A percentile compares a stretch with the other conserved stretches of the same genome.
Evolutionary conservation across 2,329 filamentous ascomycete genomes (phyloP).

Genomic region (Fusarium foetens): DNA sequence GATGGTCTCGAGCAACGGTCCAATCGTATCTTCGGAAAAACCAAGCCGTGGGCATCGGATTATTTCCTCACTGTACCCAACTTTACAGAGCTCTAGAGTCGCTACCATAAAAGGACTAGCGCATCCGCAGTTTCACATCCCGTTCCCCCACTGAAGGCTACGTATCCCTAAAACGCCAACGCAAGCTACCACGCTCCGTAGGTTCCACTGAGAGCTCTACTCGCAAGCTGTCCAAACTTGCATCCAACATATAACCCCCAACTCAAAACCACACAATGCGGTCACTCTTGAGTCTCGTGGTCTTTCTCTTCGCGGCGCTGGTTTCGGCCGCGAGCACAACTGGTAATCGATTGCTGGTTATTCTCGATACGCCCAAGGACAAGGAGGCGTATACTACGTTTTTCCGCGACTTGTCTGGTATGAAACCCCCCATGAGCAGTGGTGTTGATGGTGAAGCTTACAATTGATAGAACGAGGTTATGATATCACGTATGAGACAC

Average conservation of each 20-base stretch:
- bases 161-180: conserved; percentile 50
- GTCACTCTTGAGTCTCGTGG: conserved; percentile 76
- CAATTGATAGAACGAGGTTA: conserved; percentile 78
- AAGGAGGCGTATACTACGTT: conserved; percentile 87
- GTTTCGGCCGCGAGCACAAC: conserved; percentile 81
- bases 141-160: conserved; percentile 46
- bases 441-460: conserved; percentile 29
- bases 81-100: not conserved
- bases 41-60: conserved; percentile 45
- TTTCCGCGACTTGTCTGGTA: conserved; percentile 76
- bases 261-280: conserved; percentile 65
- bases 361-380: conserved; percentile 84
- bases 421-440: conserved; percentile 21
- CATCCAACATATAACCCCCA: conserved; percentile 9
- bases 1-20: conserved; percentile 35
- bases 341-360: conserved; percentile 83
- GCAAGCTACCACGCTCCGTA: conserved; percentile 40
- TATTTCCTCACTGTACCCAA: conserved; percentile 20
- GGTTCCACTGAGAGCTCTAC: conserved; percentile 33
- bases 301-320: conserved; percentile 72
- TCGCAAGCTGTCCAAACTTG: conserved; percentile 43
- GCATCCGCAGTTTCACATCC: not conserved
- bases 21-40: conserved; percentile 47
- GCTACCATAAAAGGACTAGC: conserved; percentile 23
- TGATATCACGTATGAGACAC: conserved; percentile 81